A percentile compares a stretch with the other conserved stretches of the same genome.
Evolutionary conservation across 1,284 basidiomycete genomes (phyloP).

Genomic region (Coriolopsis trogii): DNA sequence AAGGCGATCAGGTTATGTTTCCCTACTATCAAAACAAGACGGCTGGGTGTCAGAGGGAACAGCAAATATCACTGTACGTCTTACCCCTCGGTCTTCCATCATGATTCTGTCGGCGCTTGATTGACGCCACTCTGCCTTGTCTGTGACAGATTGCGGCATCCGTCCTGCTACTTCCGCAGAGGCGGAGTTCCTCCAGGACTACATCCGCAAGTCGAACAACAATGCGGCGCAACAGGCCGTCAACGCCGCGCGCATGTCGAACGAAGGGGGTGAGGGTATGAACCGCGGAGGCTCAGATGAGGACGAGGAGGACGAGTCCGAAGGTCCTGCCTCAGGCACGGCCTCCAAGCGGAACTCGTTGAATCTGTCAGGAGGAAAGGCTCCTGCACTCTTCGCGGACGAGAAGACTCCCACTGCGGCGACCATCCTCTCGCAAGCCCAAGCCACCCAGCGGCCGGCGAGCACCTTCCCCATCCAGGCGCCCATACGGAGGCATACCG

Average conservation of each 20-base stretch:
- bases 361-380: slow-evolving; percentile 65
- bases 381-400: slow-evolving; percentile 51
- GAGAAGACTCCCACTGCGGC: slow-evolving; percentile 85
- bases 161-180: slow-evolving; percentile 85
- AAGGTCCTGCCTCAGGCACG: slow-evolving; percentile 63
- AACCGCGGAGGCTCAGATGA: slow-evolving; percentile 69
- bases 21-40: slow-evolving; percentile 91
- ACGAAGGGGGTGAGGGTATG: slow-evolving; percentile 58
- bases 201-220: slow-evolving; percentile 87
- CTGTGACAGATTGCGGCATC: slow-evolving; percentile 78
- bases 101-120: slow-evolving; percentile 33
- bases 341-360: slow-evolving; percentile 76
- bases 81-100: slow-evolving; percentile 27
- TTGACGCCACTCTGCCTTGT: slow-evolving; percentile 32
- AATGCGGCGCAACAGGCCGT: slow-evolving; percentile 73
- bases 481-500: slow-evolving; percentile 71
- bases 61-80: slow-evolving; percentile 89
- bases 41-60: slow-evolving; percentile 89
- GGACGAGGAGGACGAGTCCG: slow-evolving; percentile 83
- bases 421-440: slow-evolving; percentile 73
- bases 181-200: slow-evolving; percentile 88
- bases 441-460: slow-evolving; percentile 63
- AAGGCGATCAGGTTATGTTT: slow-evolving; percentile 93
- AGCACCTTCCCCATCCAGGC: slow-evolving; percentile 67
- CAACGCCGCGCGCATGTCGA: slow-evolving; percentile 67